Percentiles rank a stretch among this genome's conserved stretches.
These are phyloP conservation scores for Hyaloscypha bicolor DNA, from an alignment of 495 filamentous ascomycete genomes.

Conservation along the genomic window DNA sequence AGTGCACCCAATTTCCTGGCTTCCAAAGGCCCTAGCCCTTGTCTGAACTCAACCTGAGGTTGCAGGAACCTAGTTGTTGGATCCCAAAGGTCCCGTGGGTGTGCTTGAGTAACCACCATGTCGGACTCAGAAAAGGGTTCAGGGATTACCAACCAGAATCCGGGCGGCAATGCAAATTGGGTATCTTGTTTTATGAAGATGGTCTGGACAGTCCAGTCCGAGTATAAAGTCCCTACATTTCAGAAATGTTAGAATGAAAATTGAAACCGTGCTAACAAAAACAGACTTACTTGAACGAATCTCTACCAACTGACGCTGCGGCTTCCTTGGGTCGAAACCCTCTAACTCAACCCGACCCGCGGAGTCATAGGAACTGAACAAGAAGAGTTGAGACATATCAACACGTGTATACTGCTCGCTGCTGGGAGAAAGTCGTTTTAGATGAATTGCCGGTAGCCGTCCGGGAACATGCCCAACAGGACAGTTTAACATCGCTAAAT, in stretches of 20 bases:
- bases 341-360: constrained; percentile 3
- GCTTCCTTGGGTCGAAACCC: constrained; percentile 14
- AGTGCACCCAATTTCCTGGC: constrained; percentile 5
- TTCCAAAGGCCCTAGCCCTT: not conserved
- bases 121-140: constrained; percentile 10
- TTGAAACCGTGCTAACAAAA: constrained; percentile 5
- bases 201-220: constrained; percentile 13
- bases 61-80: constrained; percentile 10
- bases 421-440: constrained; percentile 7
- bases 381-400: constrained; percentile 5
- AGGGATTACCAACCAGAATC: constrained; percentile 10
- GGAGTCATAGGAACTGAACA: constrained; percentile 10
- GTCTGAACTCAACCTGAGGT: constrained; percentile 8
- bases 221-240: constrained; percentile 5
- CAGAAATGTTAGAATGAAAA: constrained; percentile 11
- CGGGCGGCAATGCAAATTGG: constrained; percentile 4
- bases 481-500: constrained; percentile 14
- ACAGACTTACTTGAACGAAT: constrained; percentile 10
- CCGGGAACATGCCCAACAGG: constrained; percentile 5
- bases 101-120: constrained; percentile 1
- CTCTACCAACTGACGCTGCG: constrained; percentile 8
- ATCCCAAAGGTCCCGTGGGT: constrained; percentile 12
- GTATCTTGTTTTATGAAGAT: constrained; percentile 15
- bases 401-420: constrained; percentile 11
- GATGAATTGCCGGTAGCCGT: constrained; percentile 7